Evolutionary conservation across 2,329 filamentous ascomycete genomes (phyloP).

Genomic region (Ascocoryne sarcoides): DNA sequence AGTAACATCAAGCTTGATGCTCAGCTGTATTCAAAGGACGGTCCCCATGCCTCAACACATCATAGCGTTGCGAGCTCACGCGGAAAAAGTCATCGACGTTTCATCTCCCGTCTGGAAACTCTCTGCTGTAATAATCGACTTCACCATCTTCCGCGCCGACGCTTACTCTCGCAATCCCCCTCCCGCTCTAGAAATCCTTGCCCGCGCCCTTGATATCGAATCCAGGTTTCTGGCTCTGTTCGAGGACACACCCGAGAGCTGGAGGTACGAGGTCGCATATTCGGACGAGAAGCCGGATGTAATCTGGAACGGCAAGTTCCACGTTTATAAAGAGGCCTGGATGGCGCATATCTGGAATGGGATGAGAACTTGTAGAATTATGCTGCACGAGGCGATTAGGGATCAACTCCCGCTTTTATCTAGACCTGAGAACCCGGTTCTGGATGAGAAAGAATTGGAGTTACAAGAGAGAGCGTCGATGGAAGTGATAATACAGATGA

Average conservation of each 20-base stretch:
- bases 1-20: conserved; percentile 42
- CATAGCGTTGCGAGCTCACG: conserved; percentile 38
- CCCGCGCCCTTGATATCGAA: conserved; percentile 18
- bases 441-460: conserved; percentile 9
- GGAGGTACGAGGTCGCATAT: conserved; percentile 18
- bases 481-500: conserved; percentile 12
- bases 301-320: conserved; percentile 23
- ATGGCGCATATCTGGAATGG: conserved; percentile 24
- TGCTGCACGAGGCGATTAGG: conserved; percentile 20
- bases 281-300: conserved; percentile 17
- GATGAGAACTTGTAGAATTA: conserved; percentile 18
- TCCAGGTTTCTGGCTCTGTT: conserved; percentile 11
- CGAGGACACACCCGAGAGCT: conserved; percentile 11
- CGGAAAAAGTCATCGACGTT: conserved; percentile 31
- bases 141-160: conserved; percentile 17
- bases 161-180: conserved; percentile 27
- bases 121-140: conserved; percentile 32
- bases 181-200: conserved; percentile 14
- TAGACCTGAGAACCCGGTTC: conserved; percentile 1
- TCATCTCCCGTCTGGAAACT: conserved; percentile 35
- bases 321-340: conserved; percentile 22
- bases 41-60: conserved; percentile 41
- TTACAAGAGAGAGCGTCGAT: conserved; percentile 7
- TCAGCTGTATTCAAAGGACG: conserved; percentile 43
- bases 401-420: conserved; percentile 9